Conservation (phyloP, 345 rosid species). For the Lepidium didymum region DNA sequence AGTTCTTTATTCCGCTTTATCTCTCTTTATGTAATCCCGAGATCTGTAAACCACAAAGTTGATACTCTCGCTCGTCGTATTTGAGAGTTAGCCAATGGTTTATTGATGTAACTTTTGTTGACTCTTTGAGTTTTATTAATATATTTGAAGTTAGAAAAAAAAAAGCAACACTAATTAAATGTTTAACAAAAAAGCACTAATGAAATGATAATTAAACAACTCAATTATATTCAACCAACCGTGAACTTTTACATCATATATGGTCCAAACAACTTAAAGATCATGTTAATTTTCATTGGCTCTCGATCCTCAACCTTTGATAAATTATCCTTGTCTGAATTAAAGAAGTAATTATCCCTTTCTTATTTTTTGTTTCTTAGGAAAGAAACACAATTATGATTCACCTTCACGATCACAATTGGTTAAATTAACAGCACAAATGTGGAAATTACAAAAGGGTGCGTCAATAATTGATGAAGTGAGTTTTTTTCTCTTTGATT, state of each 20-base stretch:
- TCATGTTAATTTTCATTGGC: slow-evolving; percentile 7
- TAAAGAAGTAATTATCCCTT: neutral
- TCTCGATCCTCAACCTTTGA: neutral
- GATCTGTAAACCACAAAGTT: too few relatives aligned
- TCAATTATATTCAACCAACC: neutral
- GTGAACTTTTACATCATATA: neutral
- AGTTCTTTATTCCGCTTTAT: too few relatives aligned
- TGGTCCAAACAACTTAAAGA: neutral
- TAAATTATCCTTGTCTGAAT: neutral
- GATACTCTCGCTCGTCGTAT: too few relatives aligned
- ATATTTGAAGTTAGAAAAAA: too few relatives aligned
- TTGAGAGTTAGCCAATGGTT: too few relatives aligned
- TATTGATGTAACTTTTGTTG: too few relatives aligned
- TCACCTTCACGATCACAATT: neutral
- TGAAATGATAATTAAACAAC: neutral
- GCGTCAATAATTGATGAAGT: slow-evolving; percentile 7
- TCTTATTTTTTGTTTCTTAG: neutral
- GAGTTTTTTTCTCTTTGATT: neutral
- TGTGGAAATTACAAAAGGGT: neutral
- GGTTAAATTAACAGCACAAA: slow-evolving; percentile 6
- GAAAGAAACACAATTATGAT: slow-evolving; percentile 1
- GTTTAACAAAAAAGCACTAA: neutral
- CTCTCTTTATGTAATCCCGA: too few relatives aligned
- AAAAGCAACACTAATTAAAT: too few relatives aligned
- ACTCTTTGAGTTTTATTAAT: too few relatives aligned